Percentiles rank a stretch among this genome's conserved stretches.
phyloP scores from a whole-genome alignment of 2,329 filamentous ascomycete genomes.

The Talaromyces sp. region DNA sequence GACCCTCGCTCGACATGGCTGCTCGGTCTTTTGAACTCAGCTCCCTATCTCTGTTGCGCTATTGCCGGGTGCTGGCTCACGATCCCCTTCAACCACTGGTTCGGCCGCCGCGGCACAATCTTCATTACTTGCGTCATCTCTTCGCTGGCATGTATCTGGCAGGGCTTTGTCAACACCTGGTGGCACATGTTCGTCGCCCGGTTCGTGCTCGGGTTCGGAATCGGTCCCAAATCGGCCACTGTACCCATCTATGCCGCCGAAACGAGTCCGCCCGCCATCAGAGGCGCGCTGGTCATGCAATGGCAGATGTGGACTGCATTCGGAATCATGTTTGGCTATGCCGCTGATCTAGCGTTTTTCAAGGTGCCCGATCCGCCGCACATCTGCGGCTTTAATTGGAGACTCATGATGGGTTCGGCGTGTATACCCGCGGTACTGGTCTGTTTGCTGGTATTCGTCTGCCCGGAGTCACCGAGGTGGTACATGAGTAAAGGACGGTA shows the following conservation, averaged over 20 bases:
- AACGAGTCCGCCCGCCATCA: constrained; percentile 64
- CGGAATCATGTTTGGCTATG: constrained; percentile 56
- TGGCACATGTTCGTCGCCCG: constrained; percentile 67
- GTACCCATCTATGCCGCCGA: constrained; percentile 76
- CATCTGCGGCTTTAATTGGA: constrained; percentile 62
- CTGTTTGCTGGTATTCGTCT: constrained; percentile 60
- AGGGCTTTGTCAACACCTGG: constrained; percentile 68
- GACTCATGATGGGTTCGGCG: constrained; percentile 66
- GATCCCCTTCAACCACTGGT: constrained; percentile 65
- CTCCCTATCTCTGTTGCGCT: constrained; percentile 61
- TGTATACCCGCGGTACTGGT: constrained; percentile 60
- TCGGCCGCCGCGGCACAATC: constrained; percentile 71
- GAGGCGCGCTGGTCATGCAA: constrained; percentile 76
- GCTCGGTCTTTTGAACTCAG: constrained; percentile 59
- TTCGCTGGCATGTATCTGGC: constrained; percentile 52
- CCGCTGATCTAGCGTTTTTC: constrained; percentile 61
- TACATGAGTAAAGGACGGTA: constrained; percentile 46
- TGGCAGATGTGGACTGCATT: constrained; percentile 64
- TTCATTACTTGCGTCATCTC: constrained; percentile 73
- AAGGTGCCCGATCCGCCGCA: constrained; percentile 50
- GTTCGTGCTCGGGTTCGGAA: constrained; percentile 71
- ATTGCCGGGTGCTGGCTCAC: constrained; percentile 71
- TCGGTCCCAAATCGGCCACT: constrained; percentile 71
- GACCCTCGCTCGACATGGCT: constrained; percentile 56
- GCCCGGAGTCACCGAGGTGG: constrained; percentile 53